Evolutionary conservation across 169 alveolate genomes (phyloP).

Genomic region (Plasmodium adleri): DNA sequence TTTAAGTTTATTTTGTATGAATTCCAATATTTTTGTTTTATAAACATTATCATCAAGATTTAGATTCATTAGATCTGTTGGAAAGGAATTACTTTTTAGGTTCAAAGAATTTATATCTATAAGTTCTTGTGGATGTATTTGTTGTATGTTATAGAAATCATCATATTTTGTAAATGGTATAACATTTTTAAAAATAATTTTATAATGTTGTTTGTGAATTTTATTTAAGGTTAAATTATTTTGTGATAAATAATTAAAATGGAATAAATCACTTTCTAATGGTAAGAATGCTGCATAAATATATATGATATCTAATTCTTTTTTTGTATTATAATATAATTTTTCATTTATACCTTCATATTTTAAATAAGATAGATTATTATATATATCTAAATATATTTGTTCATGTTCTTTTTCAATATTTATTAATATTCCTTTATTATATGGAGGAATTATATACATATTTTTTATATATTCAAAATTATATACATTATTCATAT

Average conservation of each 20-base stretch:
- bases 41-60: not conserved
- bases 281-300: constrained; percentile 68
- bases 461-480: constrained; percentile 19
- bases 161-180: constrained; percentile 63
- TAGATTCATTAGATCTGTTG: not conserved
- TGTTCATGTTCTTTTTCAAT: constrained; percentile 30
- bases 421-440: constrained; percentile 38
- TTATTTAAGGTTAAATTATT: constrained; percentile 60
- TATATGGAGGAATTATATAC: constrained; percentile 69
- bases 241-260: constrained; percentile 26
- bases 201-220: constrained; percentile 6
- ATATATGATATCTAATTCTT: constrained; percentile 12
- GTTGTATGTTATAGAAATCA: not conserved
- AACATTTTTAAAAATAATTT: constrained; percentile 35
- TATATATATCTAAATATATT: constrained; percentile 9
- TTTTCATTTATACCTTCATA: not conserved
- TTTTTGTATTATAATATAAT: constrained; percentile 29
- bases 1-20: constrained; percentile 18
- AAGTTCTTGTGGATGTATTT: not conserved
- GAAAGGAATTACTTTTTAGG: constrained; percentile 3
- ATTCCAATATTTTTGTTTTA: constrained; percentile 24
- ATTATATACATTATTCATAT: constrained; percentile 13
- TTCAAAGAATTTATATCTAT: constrained; percentile 11
- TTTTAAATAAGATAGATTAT: constrained; percentile 2
- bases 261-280: constrained; percentile 47